These are phyloP conservation scores for Xylariaceae sp. DNA, from an alignment of 2,329 filamentous ascomycete genomes.

Conservation along the genomic window DNA sequence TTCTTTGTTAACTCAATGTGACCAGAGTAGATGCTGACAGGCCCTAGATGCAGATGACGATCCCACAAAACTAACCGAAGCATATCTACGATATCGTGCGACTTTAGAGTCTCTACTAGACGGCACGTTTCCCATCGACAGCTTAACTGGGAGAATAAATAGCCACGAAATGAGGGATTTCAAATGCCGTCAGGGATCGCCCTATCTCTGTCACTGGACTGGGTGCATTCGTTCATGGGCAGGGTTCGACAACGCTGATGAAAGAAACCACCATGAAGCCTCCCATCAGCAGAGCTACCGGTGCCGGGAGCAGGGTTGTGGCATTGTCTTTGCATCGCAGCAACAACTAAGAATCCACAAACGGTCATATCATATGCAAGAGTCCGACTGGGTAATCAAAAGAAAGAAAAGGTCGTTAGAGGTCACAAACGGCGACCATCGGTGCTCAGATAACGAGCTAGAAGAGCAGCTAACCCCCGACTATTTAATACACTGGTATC, in stretches of 20 bases:
- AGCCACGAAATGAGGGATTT: too few species aligned
- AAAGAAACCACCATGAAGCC: background rate
- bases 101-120: background rate
- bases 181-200: background rate
- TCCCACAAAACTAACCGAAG: background rate
- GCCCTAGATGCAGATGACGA: background rate
- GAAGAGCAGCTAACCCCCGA: background rate
- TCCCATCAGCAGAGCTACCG: background rate
- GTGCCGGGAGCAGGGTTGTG: background rate
- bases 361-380: too few species aligned
- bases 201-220: background rate
- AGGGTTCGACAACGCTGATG: background rate
- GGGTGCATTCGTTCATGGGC: background rate
- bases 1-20: background rate
- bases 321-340: background rate
- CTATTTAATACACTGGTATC: background rate
- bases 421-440: too few species aligned
- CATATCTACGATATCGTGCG: background rate
- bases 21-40: too few species aligned
- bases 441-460: background rate
- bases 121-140: too few species aligned
- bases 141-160: too few species aligned
- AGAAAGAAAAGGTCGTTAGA: too few species aligned
- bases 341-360: background rate
- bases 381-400: too few species aligned